These are phyloP conservation scores for Erodium trifolium DNA, from an alignment of 441 rosid genomes.

Conservation along the genomic window DNA sequence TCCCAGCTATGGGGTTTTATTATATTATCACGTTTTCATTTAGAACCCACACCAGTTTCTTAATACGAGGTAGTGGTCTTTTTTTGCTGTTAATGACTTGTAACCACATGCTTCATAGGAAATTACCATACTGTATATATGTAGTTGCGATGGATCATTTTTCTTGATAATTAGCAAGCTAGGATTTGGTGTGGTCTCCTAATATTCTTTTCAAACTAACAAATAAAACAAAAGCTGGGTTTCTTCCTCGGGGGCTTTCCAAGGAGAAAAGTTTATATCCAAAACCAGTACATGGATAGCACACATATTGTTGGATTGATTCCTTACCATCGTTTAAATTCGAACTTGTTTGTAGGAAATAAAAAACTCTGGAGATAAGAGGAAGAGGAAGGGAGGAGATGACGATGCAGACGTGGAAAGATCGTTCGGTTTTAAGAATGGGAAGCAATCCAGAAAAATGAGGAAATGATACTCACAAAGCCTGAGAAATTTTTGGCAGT, in stretches of 20 bases:
- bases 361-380: not conserved
- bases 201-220: not conserved
- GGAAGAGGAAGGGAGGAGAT: not conserved
- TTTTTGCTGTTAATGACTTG: no score
- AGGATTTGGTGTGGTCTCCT: not conserved
- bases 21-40: not conserved
- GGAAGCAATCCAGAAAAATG: conserved; percentile 1
- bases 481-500: not conserved
- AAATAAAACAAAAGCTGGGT: no score
- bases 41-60: not conserved
- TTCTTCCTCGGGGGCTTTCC: no score
- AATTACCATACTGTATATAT: no score
- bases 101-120: no score
- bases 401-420: not conserved
- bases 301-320: no score
- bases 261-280: no score
- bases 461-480: not conserved
- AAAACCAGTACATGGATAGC: no score
- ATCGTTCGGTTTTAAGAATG: not conserved
- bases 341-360: not conserved
- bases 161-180: not conserved
- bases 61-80: not conserved
- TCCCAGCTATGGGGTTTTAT: not conserved
- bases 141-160: not conserved
- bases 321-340: not conserved